phyloP scores from a whole-genome alignment of 2,329 filamentous ascomycete species.

The Macrophomina tecta region DNA sequence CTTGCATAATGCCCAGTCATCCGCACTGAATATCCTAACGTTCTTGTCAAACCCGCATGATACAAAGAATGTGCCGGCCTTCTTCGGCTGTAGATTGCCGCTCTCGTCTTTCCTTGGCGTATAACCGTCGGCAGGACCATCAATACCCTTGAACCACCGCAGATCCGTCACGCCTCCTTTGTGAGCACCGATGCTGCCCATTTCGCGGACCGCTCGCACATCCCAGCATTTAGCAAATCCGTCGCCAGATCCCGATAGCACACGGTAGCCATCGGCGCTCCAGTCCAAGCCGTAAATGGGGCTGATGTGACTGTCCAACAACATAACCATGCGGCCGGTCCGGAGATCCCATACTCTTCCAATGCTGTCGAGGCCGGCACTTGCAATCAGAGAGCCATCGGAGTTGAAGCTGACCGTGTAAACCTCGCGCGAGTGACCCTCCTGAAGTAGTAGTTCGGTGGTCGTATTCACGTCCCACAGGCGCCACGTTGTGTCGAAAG shows the following conservation, averaged over 20 bases:
- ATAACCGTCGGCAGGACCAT: slow-evolving; percentile 70
- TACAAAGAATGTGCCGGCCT: slow-evolving; percentile 89
- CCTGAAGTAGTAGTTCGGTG: slow-evolving; percentile 83
- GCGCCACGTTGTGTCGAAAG: slow-evolving; percentile 95
- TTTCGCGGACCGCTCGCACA: slow-evolving; percentile 82
- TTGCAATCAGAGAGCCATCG: slow-evolving; percentile 88
- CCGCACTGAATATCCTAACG: slow-evolving; percentile 93
- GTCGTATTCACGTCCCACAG: slow-evolving; percentile 92
- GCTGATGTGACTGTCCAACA: slow-evolving; percentile 89
- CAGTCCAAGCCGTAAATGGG: slow-evolving; percentile 94
- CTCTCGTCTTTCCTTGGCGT: slow-evolving; percentile 68
- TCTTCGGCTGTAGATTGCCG: slow-evolving; percentile 72
- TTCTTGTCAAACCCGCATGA: slow-evolving; percentile 92
- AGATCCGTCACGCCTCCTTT: slow-evolving; percentile 90
- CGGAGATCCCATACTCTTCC: slow-evolving; percentile 94
- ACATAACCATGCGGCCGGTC: slow-evolving; percentile 92
- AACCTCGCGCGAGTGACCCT: slow-evolving; percentile 93
- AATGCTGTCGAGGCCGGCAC: slow-evolving; percentile 92
- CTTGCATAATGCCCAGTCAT: slow-evolving; percentile 92
- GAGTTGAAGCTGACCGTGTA: slow-evolving; percentile 88
- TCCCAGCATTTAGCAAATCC: slow-evolving; percentile 99
- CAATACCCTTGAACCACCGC: slow-evolving; percentile 88
- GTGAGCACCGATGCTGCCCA: slow-evolving; percentile 88
- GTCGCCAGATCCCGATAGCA: slow-evolving; percentile 90
- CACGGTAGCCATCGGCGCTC: slow-evolving; percentile 87